Evolutionary conservation across 169 alveolate species (phyloP).

Genomic region (Babesia divergens): DNA sequence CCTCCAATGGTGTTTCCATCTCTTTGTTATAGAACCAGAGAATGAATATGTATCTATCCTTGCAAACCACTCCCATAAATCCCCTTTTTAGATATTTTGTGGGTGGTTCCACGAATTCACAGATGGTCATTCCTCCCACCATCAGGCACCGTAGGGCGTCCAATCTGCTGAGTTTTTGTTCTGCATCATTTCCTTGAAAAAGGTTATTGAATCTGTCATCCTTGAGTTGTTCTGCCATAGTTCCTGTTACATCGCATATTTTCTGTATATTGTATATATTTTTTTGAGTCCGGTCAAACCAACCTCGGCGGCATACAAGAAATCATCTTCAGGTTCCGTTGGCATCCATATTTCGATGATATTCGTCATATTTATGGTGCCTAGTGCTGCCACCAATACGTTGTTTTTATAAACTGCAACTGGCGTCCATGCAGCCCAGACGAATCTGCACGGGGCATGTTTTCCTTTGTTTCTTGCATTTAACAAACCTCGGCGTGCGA

Average conservation of each 20-base stretch:
- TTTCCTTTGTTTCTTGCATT: too few species aligned
- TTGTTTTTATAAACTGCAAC: neutral
- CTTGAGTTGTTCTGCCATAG: neutral
- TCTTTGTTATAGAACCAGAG: neutral
- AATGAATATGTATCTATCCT: neutral
- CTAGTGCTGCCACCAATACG: constrained; percentile 14
- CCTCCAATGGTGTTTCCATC: neutral
- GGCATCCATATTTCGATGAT: constrained; percentile 58
- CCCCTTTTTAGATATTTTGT: neutral
- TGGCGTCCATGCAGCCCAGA: constrained; percentile 59
- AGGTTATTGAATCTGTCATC: neutral
- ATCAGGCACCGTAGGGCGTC: neutral
- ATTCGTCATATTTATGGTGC: constrained; percentile 38
- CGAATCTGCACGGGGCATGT: constrained; percentile 29
- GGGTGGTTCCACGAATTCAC: constrained; percentile 30
- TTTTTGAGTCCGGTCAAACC: neutral
- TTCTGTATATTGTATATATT: constrained; percentile 21
- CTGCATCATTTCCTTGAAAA: neutral
- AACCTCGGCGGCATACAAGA: constrained; percentile 46
- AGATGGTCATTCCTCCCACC: constrained; percentile 13
- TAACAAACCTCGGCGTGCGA: constrained; percentile 32
- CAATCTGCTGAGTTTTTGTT: neutral
- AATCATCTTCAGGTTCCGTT: neutral
- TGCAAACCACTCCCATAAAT: constrained; percentile 12
- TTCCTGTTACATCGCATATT: constrained; percentile 29